Percentiles rank a stretch among this genome's conserved stretches.
These are phyloP conservation scores for Rosellinia necatrix DNA, from an alignment of 2,329 filamentous ascomycete genomes.

Conservation along the genomic window DNA sequence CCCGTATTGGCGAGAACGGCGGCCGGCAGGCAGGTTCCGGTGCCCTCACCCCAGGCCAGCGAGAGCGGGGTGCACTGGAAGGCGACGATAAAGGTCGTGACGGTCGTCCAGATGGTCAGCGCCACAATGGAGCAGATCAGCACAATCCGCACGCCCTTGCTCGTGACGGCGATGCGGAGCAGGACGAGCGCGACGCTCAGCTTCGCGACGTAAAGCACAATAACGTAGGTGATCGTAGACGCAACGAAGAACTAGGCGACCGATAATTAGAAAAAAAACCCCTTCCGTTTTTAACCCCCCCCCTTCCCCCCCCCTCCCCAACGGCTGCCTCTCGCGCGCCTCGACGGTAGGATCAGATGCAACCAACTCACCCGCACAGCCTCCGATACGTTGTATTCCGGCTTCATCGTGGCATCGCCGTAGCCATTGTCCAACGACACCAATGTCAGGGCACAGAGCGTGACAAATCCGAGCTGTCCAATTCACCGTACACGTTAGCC, in stretches of 20 bases:
- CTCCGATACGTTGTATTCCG: conserved; percentile 15
- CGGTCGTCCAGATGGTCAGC: conserved; percentile 27
- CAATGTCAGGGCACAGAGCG: conserved; percentile 26
- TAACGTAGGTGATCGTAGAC: conserved; percentile 26
- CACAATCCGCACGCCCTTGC: conserved; percentile 22
- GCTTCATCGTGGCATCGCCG: conserved; percentile 6
- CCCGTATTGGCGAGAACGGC: conserved; percentile 29
- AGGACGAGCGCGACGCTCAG: conserved; percentile 29
- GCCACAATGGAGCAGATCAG: conserved; percentile 21
- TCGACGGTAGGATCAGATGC: no score
- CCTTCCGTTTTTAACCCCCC: no score
- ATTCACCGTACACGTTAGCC: conserved; percentile 8
- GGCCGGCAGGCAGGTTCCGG: conserved; percentile 24
- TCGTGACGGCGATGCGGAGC: conserved; percentile 28
- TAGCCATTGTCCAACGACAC: conserved; percentile 24
- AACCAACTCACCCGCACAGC: conserved; percentile 25
- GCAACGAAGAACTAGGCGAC: conserved; percentile 26
- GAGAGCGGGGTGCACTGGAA: conserved; percentile 28
- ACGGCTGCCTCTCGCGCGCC: no score
- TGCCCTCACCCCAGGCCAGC: conserved; percentile 26
- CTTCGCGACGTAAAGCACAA: conserved; percentile 29
- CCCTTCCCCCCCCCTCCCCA: no score
- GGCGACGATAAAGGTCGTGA: conserved; percentile 25
- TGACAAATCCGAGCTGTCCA: conserved; percentile 22
- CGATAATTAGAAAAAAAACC: no score